Conservation (phyloP, 2,329 filamentous ascomycete genomes). For the Trichoderma lentiforme region DNA sequence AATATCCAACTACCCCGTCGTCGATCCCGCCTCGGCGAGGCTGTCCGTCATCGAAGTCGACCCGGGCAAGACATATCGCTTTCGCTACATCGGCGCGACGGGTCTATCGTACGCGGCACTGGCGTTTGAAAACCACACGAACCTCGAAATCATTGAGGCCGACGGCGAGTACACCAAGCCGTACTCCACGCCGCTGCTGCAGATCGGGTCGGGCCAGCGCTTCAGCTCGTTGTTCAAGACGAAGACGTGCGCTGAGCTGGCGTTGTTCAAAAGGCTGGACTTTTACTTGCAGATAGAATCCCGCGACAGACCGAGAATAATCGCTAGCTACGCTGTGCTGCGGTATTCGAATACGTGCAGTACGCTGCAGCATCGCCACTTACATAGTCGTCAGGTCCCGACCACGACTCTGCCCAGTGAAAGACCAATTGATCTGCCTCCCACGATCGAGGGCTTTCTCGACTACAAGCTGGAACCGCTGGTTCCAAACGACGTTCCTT, state of each 20-base stretch:
- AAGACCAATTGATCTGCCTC: slow-evolving; percentile 32
- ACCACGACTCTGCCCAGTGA: neutral
- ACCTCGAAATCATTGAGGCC: slow-evolving; percentile 57
- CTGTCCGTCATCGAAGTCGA: slow-evolving; percentile 55
- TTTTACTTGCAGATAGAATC: slow-evolving; percentile 50
- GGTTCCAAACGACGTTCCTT: slow-evolving; percentile 31
- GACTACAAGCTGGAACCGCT: slow-evolving; percentile 45
- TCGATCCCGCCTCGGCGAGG: slow-evolving; percentile 22
- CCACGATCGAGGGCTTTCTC: slow-evolving; percentile 37
- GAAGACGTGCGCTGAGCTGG: slow-evolving; percentile 35
- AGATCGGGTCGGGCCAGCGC: slow-evolving; percentile 58
- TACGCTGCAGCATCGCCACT: neutral
- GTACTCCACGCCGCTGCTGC: slow-evolving; percentile 45
- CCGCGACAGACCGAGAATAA: slow-evolving; percentile 44
- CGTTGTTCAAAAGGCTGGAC: slow-evolving; percentile 28
- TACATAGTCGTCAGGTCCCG: neutral
- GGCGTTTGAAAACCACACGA: slow-evolving; percentile 54
- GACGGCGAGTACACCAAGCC: slow-evolving; percentile 56
- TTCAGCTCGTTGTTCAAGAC: slow-evolving; percentile 55
- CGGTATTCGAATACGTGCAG: slow-evolving; percentile 35
- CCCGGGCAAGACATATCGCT: slow-evolving; percentile 57
- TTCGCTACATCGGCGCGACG: slow-evolving; percentile 57
- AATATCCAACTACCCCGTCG: slow-evolving; percentile 31
- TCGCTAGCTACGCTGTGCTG: slow-evolving; percentile 48
- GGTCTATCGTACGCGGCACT: slow-evolving; percentile 53